Evolutionary conservation across 2,329 filamentous ascomycete species (phyloP), one percentile per base, ranked within the genome.

Genomic region (Epichloe brachyelytri): DNA sequence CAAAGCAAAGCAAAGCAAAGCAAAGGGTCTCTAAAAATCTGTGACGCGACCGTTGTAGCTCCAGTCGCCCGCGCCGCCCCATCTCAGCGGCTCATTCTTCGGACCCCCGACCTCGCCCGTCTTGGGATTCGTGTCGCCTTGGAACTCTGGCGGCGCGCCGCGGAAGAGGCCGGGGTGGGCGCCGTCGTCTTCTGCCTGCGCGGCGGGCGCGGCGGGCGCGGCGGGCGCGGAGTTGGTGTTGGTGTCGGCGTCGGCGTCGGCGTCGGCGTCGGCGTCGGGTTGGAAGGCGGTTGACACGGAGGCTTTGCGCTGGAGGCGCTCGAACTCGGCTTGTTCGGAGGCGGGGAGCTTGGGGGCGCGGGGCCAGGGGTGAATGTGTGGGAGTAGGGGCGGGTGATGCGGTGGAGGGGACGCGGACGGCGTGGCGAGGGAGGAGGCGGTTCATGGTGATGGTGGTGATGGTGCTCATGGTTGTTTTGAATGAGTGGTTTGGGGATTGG

Each of bases 51-150:
- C 93, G 67, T 96, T 96, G 68, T 87, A 98, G 66, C 88, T 96
- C 85, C 90, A 98, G 60, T 84, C 80, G 1, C 87, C 83, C 0
- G 61, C 65, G 17, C 76, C 73, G 0, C 89, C 89, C 91, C 91
- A 96, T 60, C 90, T 73, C 64, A 97, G 63, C 48, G 93, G 93
- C 69, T 98, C 91, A 63, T 95, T 97, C 81, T 97, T 98, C 5
- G 93, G 93, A 1, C 93, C 93, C 5, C 93, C 93, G 11, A 96
- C 81, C 75, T 98, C 93, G 22, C 93, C 93, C 1, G 93, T 98
- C 74, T 84, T 85, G 3, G 93, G 93, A 67, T 98, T 97, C 51
- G 75, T 77, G 50, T 97, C 90, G 53, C 93, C 93, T 58, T 91
- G 83, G 61, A 98, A 98, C 71, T 97, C 91, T 2, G 93, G 90